Conservation (phyloP, 2,329 filamentous ascomycete species). For the Ilyonectria sp. region DNA sequence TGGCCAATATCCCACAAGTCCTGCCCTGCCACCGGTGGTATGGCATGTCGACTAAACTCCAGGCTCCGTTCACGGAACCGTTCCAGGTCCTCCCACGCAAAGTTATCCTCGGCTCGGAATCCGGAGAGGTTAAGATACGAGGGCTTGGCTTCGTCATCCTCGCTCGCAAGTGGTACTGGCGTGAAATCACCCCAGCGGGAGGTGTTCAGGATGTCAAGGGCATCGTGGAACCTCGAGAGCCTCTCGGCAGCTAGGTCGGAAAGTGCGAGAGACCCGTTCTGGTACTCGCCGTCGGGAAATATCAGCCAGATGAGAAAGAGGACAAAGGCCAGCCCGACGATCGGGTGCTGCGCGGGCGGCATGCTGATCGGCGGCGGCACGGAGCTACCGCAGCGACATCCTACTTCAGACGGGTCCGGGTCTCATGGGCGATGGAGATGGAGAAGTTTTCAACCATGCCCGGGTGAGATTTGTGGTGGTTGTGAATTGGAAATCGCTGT, state of each 20-base stretch:
- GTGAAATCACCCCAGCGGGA: constrained; percentile 74
- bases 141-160: constrained; percentile 52
- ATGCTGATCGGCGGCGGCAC: constrained; percentile 55
- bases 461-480: not conserved
- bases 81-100: constrained; percentile 82
- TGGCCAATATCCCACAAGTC: constrained; percentile 57
- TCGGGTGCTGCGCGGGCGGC: constrained; percentile 62
- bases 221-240: constrained; percentile 66
- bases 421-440: constrained; percentile 27
- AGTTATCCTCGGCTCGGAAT: constrained; percentile 80
- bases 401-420: constrained; percentile 32
- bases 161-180: constrained; percentile 60
- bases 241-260: constrained; percentile 60
- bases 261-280: constrained; percentile 50
- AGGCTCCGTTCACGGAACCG: constrained; percentile 76
- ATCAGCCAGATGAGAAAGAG: constrained; percentile 58
- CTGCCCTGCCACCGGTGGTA: constrained; percentile 59
- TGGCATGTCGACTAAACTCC: constrained; percentile 71
- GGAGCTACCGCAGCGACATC: constrained; percentile 45
- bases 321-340: constrained; percentile 49
- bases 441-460: constrained; percentile 7
- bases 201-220: constrained; percentile 68
- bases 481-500: constrained; percentile 16
- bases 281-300: constrained; percentile 55
- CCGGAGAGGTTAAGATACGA: constrained; percentile 82